phyloP scores from a whole-genome alignment of 805 yeast genomes.

The Pichia rugopelliculosa region DNA sequence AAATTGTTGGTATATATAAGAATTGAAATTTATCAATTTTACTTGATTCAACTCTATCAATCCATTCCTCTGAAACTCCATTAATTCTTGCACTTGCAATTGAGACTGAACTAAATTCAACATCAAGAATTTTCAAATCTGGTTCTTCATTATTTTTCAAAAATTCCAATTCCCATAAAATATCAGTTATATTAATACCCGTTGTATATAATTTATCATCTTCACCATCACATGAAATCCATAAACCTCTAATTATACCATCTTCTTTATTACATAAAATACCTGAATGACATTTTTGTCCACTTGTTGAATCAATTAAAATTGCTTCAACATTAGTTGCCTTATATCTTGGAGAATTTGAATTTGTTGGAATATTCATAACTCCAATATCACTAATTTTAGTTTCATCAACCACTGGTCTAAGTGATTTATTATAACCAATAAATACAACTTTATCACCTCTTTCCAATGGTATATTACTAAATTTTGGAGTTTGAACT shows the following conservation, averaged over 20 bases:
- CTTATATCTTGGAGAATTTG: constrained; percentile 70
- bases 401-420: constrained; percentile 69
- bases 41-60: constrained; percentile 50
- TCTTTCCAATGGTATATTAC: constrained; percentile 49
- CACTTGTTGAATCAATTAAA: constrained; percentile 62
- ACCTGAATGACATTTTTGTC: constrained; percentile 70
- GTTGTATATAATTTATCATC: constrained; percentile 57
- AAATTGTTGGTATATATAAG: constrained; percentile 60
- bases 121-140: constrained; percentile 61
- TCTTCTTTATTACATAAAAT: constrained; percentile 58
- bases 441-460: constrained; percentile 75
- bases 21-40: constrained; percentile 61
- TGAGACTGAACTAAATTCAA: constrained; percentile 64
- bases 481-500: constrained; percentile 58
- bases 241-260: constrained; percentile 76
- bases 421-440: constrained; percentile 66
- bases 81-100: constrained; percentile 71
- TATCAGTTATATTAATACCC: constrained; percentile 71
- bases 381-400: constrained; percentile 71
- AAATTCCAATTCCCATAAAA: constrained; percentile 47
- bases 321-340: constrained; percentile 78
- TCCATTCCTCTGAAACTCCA: constrained; percentile 87
- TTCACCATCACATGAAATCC: constrained; percentile 82
- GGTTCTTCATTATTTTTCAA: constrained; percentile 47
- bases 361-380: constrained; percentile 61